phyloP scores from a whole-genome alignment of 176 grass and related monocot species.

The Carex myosuroides region DNA sequence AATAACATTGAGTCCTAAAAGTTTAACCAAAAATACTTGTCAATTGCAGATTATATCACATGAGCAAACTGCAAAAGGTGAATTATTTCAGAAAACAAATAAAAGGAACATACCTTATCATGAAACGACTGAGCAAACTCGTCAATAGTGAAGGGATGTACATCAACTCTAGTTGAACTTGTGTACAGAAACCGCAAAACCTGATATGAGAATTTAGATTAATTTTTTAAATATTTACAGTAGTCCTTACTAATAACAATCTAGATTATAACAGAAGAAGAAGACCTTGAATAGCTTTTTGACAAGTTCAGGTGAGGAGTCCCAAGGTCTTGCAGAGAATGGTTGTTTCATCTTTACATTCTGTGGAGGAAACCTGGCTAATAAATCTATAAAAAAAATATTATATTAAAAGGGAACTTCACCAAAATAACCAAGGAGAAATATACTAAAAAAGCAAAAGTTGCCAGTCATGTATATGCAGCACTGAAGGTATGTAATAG shows the following conservation, averaged over 20 bases:
- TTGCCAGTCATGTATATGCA: not conserved
- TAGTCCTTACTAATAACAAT: not conserved
- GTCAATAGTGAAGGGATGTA: conserved; percentile 70
- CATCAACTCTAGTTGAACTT: conserved; percentile 54
- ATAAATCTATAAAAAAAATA: conserved; percentile 54
- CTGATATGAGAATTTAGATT: conserved; percentile 34
- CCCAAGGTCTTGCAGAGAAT: conserved; percentile 76
- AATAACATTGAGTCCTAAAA: conserved; percentile 72
- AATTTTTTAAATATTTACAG: not conserved
- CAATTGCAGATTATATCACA: conserved; percentile 16
- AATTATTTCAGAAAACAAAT: not conserved
- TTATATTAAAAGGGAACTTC: not conserved
- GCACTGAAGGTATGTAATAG: not conserved
- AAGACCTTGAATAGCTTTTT: conserved; percentile 94
- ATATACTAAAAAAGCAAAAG: not conserved
- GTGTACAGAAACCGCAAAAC: conserved; percentile 63
- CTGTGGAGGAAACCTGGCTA: conserved; percentile 91
- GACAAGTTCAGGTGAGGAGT: conserved; percentile 77
- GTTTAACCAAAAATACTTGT: conserved; percentile 17
- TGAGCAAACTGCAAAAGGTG: not conserved
- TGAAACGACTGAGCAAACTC: conserved; percentile 92
- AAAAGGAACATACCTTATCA: conserved; percentile 63
- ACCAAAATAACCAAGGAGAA: not conserved
- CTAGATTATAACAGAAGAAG: not conserved
- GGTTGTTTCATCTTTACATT: conserved; percentile 87